Percentiles rank a stretch among this genome's conserved stretches.
Conservation (phyloP, 176 grass and related monocot species). For the Oropetium thomaeum region DNA sequence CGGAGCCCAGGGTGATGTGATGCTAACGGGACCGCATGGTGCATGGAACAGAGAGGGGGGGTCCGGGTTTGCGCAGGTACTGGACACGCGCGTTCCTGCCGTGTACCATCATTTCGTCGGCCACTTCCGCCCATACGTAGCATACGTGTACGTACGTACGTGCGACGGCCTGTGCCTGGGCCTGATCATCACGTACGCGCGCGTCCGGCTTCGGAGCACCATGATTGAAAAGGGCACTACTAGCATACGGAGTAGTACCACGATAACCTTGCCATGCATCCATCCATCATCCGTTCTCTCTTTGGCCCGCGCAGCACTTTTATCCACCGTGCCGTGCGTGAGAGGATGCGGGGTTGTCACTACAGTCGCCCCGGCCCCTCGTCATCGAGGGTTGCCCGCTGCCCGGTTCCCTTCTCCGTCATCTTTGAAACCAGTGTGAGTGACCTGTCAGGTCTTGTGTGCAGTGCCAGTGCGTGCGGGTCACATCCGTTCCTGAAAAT, state of each 20-base stretch:
- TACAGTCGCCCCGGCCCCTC: constrained; percentile 15
- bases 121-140: background rate
- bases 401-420: constrained; percentile 23
- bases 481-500: constrained; percentile 31
- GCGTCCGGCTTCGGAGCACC: background rate
- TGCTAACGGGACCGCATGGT: background rate
- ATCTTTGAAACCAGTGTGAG: background rate
- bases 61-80: background rate
- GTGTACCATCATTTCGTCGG: background rate
- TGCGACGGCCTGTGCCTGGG: background rate
- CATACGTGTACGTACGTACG: background rate
- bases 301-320: constrained; percentile 31
- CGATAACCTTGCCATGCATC: too few species aligned
- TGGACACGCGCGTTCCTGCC: too few species aligned
- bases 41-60: background rate
- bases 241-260: too few species aligned
- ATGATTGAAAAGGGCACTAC: background rate
- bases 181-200: background rate
- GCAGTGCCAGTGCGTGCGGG: constrained; percentile 4
- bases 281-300: too few species aligned
- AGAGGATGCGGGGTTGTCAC: constrained; percentile 23
- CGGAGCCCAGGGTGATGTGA: constrained; percentile 8
- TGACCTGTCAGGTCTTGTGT: background rate
- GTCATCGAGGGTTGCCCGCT: constrained; percentile 33
- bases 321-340: constrained; percentile 10